phyloP scores from a whole-genome alignment of 768 basidiomycete species.

The Suillus decipiens region DNA sequence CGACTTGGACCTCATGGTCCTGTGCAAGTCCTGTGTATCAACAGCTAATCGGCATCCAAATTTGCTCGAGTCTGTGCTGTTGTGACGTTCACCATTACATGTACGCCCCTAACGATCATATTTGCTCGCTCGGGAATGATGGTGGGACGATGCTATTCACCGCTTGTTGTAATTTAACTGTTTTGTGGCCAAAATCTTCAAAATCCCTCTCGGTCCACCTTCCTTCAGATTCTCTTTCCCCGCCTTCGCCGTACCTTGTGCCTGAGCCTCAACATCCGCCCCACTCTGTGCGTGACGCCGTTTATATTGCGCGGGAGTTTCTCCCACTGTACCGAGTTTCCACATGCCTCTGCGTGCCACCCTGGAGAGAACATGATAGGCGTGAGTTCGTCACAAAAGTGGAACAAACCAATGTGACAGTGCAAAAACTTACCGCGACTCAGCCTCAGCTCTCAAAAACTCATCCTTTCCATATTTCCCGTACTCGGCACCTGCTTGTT shows the following conservation, averaged over 20 bases:
- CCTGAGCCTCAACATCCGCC: background rate
- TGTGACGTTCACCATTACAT: background rate
- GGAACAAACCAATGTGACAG: background rate
- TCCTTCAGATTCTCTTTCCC: background rate
- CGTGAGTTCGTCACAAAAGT: background rate
- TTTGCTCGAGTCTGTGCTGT: background rate
- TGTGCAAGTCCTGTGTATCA: background rate
- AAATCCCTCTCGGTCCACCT: background rate
- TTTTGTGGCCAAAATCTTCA: constrained; percentile 1
- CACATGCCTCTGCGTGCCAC: constrained; percentile 73
- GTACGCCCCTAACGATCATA: too few species aligned
- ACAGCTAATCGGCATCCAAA: background rate
- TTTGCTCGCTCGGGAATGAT: background rate
- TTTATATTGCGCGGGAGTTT: constrained; percentile 84
- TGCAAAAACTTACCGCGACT: constrained; percentile 60
- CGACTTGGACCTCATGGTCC: background rate
- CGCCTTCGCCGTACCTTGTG: background rate
- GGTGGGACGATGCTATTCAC: background rate
- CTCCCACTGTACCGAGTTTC: constrained; percentile 51
- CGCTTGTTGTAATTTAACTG: background rate
- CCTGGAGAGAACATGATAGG: constrained; percentile 36
- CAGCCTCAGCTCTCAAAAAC: constrained; percentile 60
- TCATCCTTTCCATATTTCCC: constrained; percentile 66
- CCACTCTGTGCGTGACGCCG: constrained; percentile 47
- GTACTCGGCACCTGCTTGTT: constrained; percentile 78